Evolutionary conservation across 2,329 filamentous ascomycete species (phyloP).

Genomic region (Aureobasidium namibiae): DNA sequence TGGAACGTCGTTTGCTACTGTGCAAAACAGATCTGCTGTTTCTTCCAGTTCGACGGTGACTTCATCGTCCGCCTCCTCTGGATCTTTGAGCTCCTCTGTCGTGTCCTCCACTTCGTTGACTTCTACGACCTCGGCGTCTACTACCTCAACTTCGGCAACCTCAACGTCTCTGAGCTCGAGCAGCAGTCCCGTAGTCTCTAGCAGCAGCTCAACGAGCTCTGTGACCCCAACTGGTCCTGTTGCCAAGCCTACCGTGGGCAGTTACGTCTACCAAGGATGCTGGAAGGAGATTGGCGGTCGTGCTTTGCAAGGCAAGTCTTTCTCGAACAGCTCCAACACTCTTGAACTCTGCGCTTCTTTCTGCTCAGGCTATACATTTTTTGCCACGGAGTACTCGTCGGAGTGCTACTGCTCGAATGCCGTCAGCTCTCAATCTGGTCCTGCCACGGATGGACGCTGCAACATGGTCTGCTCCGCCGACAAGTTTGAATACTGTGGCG

Average conservation of each 20-base stretch:
- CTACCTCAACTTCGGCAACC: neutral
- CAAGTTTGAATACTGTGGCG: conserved; percentile 24
- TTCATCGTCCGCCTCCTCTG: neutral
- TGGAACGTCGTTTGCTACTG: neutral
- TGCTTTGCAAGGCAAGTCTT: conserved; percentile 16
- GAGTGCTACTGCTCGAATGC: conserved; percentile 29
- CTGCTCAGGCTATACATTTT: conserved; percentile 28
- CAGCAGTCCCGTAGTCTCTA: neutral
- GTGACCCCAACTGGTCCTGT: neutral
- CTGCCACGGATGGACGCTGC: conserved; percentile 19
- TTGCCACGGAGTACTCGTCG: conserved; percentile 30
- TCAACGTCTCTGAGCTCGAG: conserved; percentile 20
- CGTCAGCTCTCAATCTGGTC: conserved; percentile 16
- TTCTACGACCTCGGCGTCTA: conserved; percentile 15
- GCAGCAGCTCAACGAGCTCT: neutral
- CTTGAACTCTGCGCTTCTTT: conserved; percentile 19
- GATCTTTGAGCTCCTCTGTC: neutral
- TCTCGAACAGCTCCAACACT: conserved; percentile 18
- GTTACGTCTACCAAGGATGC: conserved; percentile 21
- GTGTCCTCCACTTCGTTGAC: neutral
- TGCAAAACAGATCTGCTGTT: neutral
- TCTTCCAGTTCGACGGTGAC: neutral
- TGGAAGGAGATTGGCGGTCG: conserved; percentile 21
- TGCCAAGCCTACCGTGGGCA: conserved; percentile 19
- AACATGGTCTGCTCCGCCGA: conserved; percentile 25